Evolutionary conservation across 192 early-diverging fungal genomes (phyloP), one percentile per base, ranked within the genome.

Genomic region (Chytriomyces hyalinus): DNA sequence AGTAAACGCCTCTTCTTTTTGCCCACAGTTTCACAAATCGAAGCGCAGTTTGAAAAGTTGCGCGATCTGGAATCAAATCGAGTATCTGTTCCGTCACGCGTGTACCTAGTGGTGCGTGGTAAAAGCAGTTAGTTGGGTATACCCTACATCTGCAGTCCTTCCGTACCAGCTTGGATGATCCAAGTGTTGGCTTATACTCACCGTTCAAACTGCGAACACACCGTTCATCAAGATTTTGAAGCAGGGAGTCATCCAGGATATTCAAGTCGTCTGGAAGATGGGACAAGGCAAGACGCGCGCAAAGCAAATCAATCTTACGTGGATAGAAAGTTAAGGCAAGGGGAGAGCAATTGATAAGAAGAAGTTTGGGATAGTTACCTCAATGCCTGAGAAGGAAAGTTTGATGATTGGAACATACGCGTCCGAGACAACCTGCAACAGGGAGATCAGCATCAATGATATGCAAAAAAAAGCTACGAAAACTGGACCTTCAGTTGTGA

Each of bases 1-100:
- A 95, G 81, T 96, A 99, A 57, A 99, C 89, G 0, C 92, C 95
- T n/a, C 94, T 88, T 36, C 83, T 87, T 81, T 97, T 96, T 49
- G 97, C 97, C 97, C 97, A 99, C 61, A 96, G 76, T 84, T 99
- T 99, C 63, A 99, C 90, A 78, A 92, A 95, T 24, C 96, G 87
- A 45, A 98, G 85, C 2, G 96, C 95, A 63, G 92, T 90, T 43
- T 96, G 86, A 78, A 99, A 99, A 3, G 90, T 85, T 60, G 90
- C 84, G 8, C 97, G 90, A 81, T 95, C 91, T 7, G 97, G 96
- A 47, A 99, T 96, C 17, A 99, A 86, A 17, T 92, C 86, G 70
- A 99, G 80, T 53, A 99, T 96, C 65, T 95, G 94, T 75, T 99
- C 97, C 0, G 97, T 96, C 2, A 97, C 97, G 44, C 97, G 92